phyloP scores from a whole-genome alignment of 306 rosid species.

The Malus domestica region DNA sequence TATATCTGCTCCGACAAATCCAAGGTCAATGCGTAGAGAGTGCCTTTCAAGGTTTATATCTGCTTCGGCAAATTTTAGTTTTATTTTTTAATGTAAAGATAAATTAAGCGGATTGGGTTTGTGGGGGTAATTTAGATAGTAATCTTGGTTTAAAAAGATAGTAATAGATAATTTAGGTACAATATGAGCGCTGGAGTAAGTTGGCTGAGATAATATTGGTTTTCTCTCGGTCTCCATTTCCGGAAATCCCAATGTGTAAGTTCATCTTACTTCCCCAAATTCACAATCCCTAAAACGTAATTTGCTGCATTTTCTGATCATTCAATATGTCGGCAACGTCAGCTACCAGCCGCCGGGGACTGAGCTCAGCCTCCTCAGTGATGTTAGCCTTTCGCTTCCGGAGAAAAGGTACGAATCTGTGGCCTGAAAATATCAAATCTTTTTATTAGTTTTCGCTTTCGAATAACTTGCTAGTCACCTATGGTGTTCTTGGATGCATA shows the following conservation, averaged over 20 bases:
- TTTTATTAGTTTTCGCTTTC: background rate
- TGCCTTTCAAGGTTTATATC: too few relatives aligned
- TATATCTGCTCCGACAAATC: too few relatives aligned
- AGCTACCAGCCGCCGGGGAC: slow-evolving; percentile 85
- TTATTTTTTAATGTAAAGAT: too few relatives aligned
- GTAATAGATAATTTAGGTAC: too few relatives aligned
- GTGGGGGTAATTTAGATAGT: too few relatives aligned
- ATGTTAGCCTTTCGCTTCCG: slow-evolving; percentile 65
- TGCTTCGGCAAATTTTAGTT: too few relatives aligned
- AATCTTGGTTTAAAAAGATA: too few relatives aligned
- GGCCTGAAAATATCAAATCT: background rate
- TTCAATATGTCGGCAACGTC: background rate
- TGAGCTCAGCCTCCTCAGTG: slow-evolving; percentile 53
- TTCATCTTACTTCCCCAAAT: background rate
- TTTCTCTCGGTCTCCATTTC: slow-evolving; percentile 2
- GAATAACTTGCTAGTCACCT: too few relatives aligned
- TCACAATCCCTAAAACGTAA: background rate
- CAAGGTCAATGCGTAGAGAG: too few relatives aligned
- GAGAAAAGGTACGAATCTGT: slow-evolving; percentile 54
- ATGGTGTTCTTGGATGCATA: background rate
- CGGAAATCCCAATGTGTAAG: slow-evolving; percentile 30
- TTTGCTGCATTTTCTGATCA: background rate
- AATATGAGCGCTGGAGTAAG: too few relatives aligned
- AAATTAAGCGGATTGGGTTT: too few relatives aligned
- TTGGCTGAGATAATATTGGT: too few relatives aligned